These are phyloP conservation scores for Aschersonia sp. DNA, from an alignment of 2,329 filamentous ascomycete species.

Conservation along the genomic window DNA sequence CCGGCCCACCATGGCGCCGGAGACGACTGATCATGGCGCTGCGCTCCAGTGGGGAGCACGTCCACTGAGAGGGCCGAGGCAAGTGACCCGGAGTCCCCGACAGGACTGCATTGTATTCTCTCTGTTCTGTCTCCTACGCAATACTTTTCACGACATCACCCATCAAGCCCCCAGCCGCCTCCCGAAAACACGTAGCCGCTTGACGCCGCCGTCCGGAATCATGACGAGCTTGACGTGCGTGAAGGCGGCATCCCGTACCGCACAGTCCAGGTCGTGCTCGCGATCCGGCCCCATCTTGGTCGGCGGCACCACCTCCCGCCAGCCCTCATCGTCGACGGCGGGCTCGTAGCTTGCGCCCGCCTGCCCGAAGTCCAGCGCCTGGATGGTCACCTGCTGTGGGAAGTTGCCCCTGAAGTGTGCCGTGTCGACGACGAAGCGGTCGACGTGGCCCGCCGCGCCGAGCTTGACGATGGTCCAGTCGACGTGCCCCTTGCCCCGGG, in stretches of 20 bases:
- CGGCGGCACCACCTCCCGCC: constrained; percentile 51
- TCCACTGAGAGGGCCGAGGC: too few relatives aligned
- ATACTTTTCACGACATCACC: too few relatives aligned
- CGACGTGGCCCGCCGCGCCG: constrained; percentile 49
- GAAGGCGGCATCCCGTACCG: constrained; percentile 44
- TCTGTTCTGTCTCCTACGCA: not conserved
- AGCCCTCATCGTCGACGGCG: constrained; percentile 39
- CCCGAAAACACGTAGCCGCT: constrained; percentile 51
- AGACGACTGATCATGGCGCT: too few relatives aligned
- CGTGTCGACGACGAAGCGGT: constrained; percentile 61
- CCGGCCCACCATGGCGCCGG: too few relatives aligned
- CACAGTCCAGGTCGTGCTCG: constrained; percentile 51
- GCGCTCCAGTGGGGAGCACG: too few relatives aligned
- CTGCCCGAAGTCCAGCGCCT: constrained; percentile 37
- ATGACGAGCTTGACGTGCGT: constrained; percentile 85
- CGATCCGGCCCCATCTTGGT: constrained; percentile 58
- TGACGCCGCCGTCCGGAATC: constrained; percentile 86
- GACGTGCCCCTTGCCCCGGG: constrained; percentile 53
- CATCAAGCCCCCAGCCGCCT: constrained; percentile 9
- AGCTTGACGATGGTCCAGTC: constrained; percentile 73
- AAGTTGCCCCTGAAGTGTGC: constrained; percentile 77
- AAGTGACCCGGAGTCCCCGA: too few relatives aligned
- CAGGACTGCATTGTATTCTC: not conserved
- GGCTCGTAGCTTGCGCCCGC: constrained; percentile 35
- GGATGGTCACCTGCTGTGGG: constrained; percentile 58